These are phyloP conservation scores for Oenanthe javanica DNA, from an alignment of 140 eudicot species.

Conservation along the genomic window DNA sequence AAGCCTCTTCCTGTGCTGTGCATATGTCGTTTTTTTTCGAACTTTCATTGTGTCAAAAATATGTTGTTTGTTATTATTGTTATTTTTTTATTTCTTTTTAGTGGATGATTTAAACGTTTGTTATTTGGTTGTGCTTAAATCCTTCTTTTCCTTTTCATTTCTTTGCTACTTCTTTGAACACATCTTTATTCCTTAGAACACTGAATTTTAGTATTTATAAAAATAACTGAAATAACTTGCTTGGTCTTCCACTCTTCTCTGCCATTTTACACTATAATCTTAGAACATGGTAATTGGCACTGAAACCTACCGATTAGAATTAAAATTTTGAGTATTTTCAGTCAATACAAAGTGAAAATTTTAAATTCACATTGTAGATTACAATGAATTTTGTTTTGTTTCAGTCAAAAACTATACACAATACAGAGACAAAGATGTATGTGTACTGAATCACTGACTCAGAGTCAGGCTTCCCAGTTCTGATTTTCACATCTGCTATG, in stretches of 20 bases:
- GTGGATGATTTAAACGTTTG: not conserved
- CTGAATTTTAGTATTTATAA: not conserved
- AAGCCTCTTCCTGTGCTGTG: not conserved
- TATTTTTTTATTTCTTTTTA: not conserved
- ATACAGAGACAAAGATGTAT: not conserved
- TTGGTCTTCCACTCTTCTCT: not conserved
- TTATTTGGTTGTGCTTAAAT: not conserved
- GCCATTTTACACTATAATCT: not conserved
- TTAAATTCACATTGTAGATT: not conserved
- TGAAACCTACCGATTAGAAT: not conserved
- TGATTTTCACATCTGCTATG: not conserved
- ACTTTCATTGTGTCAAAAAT: not conserved
- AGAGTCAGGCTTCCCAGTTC: not conserved
- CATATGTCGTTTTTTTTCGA: not conserved
- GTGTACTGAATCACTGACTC: not conserved
- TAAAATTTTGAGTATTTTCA: not conserved
- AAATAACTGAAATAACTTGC: not conserved
- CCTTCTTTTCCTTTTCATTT: not conserved
- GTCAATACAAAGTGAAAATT: not conserved
- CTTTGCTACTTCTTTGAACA: not conserved
- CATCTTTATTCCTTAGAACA: not conserved
- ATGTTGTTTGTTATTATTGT: not conserved
- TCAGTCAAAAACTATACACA: not conserved
- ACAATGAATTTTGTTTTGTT: not conserved
- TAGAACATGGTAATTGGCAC: not conserved